Evolutionary conservation across 441 rosid species (phyloP).

Genomic region (Kokia cookei): DNA sequence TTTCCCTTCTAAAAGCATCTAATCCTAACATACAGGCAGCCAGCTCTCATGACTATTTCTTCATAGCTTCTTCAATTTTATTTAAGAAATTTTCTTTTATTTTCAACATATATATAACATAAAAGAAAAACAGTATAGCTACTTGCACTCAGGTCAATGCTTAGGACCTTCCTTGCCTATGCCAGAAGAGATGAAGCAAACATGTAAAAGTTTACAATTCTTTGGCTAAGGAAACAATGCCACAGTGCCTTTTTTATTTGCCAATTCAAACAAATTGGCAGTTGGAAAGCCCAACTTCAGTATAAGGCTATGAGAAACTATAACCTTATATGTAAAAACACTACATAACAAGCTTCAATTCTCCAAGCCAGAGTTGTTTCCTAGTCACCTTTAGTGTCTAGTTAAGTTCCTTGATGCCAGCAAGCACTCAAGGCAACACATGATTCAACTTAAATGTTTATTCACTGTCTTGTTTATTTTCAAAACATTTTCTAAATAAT

Average conservation of each 20-base stretch:
- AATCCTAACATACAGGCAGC: neutral
- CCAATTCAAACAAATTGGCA: neutral
- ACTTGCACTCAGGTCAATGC: neutral
- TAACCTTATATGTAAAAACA: neutral
- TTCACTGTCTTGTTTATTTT: neutral
- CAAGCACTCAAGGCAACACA: neutral
- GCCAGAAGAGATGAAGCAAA: neutral
- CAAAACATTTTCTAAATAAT: neutral
- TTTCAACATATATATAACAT: neutral
- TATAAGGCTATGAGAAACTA: neutral
- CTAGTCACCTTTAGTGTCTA: neutral
- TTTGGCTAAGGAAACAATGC: neutral
- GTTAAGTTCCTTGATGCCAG: neutral
- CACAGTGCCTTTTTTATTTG: neutral
- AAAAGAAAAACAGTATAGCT: neutral
- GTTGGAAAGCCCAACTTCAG: neutral
- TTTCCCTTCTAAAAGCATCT: neutral
- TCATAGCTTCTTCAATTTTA: neutral
- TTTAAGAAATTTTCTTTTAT: neutral
- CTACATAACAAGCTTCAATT: neutral
- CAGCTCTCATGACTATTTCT: neutral
- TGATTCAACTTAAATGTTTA: neutral
- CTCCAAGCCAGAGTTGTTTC: neutral
- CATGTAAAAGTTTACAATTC: neutral
- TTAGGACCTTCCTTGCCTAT: neutral